phyloP scores from a whole-genome alignment of 2,329 filamentous ascomycete genomes.

The Tolypocladium amazonense region DNA sequence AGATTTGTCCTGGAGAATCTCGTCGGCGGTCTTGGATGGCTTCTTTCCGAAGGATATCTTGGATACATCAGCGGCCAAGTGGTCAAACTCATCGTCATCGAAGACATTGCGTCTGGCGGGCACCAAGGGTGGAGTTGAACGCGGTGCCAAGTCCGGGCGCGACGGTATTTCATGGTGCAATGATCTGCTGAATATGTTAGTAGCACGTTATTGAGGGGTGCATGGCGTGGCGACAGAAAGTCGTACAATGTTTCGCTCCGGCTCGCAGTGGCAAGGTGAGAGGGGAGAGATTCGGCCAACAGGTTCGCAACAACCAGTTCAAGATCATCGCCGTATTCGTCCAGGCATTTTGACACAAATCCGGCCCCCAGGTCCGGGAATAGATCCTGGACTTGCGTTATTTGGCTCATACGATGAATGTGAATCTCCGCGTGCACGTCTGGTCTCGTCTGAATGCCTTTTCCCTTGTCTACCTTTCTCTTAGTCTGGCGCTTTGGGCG shows the following conservation, averaged over 20 bases:
- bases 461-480: slow-evolving; percentile 56
- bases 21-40: slow-evolving; percentile 55
- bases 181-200: slow-evolving; percentile 16
- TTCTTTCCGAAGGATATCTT: slow-evolving; percentile 73
- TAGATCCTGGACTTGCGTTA: slow-evolving; percentile 86
- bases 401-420: slow-evolving; percentile 71
- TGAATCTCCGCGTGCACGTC: slow-evolving; percentile 45
- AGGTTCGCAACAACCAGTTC: slow-evolving; percentile 75
- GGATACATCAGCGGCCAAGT: slow-evolving; percentile 53
- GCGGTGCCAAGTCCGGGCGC: slow-evolving; percentile 38
- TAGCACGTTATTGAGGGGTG: background rate
- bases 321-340: slow-evolving; percentile 66
- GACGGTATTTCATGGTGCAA: slow-evolving; percentile 12
- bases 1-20: slow-evolving; percentile 54
- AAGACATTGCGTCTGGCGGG: slow-evolving; percentile 61
- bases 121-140: slow-evolving; percentile 44
- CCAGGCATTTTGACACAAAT: slow-evolving; percentile 69
- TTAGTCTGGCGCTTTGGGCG: slow-evolving; percentile 40
- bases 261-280: slow-evolving; percentile 54
- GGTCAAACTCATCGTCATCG: slow-evolving; percentile 71
- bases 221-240: background rate
- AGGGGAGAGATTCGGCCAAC: slow-evolving; percentile 65
- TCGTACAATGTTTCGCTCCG: slow-evolving; percentile 51
- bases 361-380: slow-evolving; percentile 80
- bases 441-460: slow-evolving; percentile 31